Evolutionary conservation across 306 rosid species (phyloP).

Genomic region (Ormosia semicastrata): DNA sequence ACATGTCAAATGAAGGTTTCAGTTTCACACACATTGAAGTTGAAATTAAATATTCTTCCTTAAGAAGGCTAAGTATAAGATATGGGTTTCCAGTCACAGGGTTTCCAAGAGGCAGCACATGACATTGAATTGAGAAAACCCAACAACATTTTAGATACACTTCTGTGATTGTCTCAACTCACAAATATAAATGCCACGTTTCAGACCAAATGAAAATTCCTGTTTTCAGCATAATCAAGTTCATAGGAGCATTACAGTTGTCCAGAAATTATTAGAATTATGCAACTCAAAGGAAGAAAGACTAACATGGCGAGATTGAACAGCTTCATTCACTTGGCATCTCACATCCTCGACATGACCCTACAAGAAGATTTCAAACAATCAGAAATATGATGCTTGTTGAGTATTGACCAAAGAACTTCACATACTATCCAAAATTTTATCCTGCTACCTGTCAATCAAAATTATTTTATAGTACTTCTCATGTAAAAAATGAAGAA

Average conservation of each 20-base stretch:
- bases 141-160: background rate
- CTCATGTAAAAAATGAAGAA: background rate
- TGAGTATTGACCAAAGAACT: constrained; percentile 1
- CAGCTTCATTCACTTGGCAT: constrained; percentile 91
- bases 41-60: background rate
- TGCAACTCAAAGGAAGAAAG: constrained; percentile 28
- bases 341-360: constrained; percentile 90
- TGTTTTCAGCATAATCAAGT: constrained; percentile 13
- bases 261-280: constrained; percentile 5
- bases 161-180: background rate
- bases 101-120: background rate
- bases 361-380: constrained; percentile 48
- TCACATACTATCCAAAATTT: background rate
- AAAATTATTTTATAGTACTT: background rate
- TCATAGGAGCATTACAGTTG: background rate
- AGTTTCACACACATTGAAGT: background rate
- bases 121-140: constrained; percentile 5
- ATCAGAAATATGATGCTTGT: constrained; percentile 3
- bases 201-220: background rate
- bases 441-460: background rate
- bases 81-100: constrained; percentile 3
- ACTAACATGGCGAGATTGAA: constrained; percentile 92
- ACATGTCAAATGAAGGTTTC: background rate
- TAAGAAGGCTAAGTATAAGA: background rate
- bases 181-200: background rate